Percentiles rank a stretch among this genome's conserved stretches.
Evolutionary conservation across 257 asterid species (phyloP).

Genomic region (Scutellaria minor): DNA sequence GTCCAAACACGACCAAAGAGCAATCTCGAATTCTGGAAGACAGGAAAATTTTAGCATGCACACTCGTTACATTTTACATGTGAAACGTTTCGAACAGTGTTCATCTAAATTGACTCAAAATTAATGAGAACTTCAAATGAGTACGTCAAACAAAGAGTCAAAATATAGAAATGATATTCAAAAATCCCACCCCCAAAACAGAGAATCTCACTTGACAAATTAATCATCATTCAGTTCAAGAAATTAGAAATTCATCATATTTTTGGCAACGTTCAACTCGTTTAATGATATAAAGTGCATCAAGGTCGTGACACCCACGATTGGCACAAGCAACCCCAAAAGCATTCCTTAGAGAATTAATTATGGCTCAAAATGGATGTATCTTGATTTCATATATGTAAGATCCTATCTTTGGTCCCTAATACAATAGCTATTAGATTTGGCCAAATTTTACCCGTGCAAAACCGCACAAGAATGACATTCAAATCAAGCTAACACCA

Average conservation of each 20-base stretch:
- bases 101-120: background rate
- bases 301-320: constrained; percentile 7
- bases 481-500: constrained; percentile 11
- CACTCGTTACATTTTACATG: background rate
- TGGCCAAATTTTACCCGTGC: background rate
- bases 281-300: background rate
- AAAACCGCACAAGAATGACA: background rate
- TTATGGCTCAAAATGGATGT: background rate
- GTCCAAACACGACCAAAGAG: background rate
- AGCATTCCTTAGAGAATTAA: background rate
- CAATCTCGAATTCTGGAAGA: background rate
- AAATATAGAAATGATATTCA: background rate
- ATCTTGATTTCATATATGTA: background rate
- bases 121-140: background rate
- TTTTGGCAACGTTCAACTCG: background rate
- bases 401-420: constrained; percentile 14
- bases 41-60: background rate
- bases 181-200: background rate
- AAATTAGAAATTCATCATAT: background rate
- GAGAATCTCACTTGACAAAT: constrained; percentile 6
- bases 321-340: background rate
- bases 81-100: background rate
- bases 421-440: background rate
- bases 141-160: background rate
- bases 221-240: background rate